Base-by-base conservation (phyloP, 2,329 filamentous ascomycete genomes). In the Teratosphaeria gauchensis region DNA sequence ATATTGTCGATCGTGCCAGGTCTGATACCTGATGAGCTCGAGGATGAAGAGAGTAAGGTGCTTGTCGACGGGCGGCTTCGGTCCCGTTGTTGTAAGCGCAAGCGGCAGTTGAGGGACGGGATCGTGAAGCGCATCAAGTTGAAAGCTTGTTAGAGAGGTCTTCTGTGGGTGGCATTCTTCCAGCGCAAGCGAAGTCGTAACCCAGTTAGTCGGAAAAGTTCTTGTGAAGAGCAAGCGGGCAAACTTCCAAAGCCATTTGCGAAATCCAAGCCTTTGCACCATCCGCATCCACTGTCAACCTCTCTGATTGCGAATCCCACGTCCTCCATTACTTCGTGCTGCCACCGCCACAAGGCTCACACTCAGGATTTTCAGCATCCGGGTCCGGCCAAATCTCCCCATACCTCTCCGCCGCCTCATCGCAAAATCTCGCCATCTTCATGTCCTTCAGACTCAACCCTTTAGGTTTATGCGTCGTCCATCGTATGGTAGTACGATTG, bases 391-490 rank as follows among this genome's bases (percentile, higher is more conserved):
- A 53, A n/a, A 31, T 16, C 59, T 72, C 71, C 14, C 68, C 66
- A 56, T 63, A 62, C 48, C 64, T 60, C 51, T 42, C 59, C 31
- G 66, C 71, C 16, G 61, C 67, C 46, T 76, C 69, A 70, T 89
- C 87, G 66, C 86, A 89, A 61, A 82, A 76, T 4, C 70, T 67
- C 0, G 87, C 87, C 72, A 90, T 79, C 42, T 76, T 66, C 31
- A 87, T 72, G 68, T 90, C 87, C 67, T 83, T 84, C 21, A 74
- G 73, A 0, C 84, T 86, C n/a, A 90, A 74, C 1, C 87, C 87
- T 8, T 76, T 74, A 0, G 86, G 86, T 59, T 75, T 80, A 69
- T 90, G 87, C 1, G 87, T 90, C 8, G 86, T 89, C 87, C 87
- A 90, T 54, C 85, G 82, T 62, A 90, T 83, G 65, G 84, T 84